These are phyloP conservation scores for Termitomyces sp. DNA, from an alignment of 768 basidiomycete species.

Conservation along the genomic window DNA sequence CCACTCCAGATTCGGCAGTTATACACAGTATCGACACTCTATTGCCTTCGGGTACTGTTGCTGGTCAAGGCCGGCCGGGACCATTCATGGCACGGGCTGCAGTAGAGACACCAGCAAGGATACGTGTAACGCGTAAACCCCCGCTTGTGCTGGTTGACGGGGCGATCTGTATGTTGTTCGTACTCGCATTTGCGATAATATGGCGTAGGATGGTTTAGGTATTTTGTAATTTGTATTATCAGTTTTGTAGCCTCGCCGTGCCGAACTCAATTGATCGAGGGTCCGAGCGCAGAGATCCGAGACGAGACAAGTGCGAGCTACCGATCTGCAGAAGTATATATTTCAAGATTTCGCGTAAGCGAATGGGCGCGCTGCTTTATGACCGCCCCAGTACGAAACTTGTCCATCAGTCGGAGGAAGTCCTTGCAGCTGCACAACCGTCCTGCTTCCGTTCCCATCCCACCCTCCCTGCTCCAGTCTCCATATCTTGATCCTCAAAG, in stretches of 20 bases:
- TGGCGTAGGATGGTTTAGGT: constrained; percentile 49
- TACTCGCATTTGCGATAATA: constrained; percentile 62
- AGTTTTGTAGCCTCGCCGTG: neutral
- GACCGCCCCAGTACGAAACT: constrained; percentile 2
- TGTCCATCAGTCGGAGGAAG: constrained; percentile 21
- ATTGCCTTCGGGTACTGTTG: constrained; percentile 1
- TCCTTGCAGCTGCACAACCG: constrained; percentile 32
- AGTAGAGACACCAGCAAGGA: constrained; percentile 7
- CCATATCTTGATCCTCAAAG: constrained; percentile 47
- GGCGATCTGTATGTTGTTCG: constrained; percentile 67
- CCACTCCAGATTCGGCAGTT: neutral
- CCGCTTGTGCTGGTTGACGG: constrained; percentile 62
- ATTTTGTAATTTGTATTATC: constrained; percentile 6
- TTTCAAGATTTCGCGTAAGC: neutral
- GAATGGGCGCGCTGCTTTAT: constrained; percentile 1
- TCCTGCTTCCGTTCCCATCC: constrained; percentile 41
- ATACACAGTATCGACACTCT: constrained; percentile 10
- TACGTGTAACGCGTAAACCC: constrained; percentile 28
- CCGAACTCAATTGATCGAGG: neutral
- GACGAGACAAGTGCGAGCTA: constrained; percentile 13
- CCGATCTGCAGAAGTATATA: constrained; percentile 1
- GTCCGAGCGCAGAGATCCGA: constrained; percentile 8
- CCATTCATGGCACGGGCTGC: constrained; percentile 8
- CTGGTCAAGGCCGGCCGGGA: constrained; percentile 6
- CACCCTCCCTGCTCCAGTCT: constrained; percentile 51